Percentiles rank a stretch among this genome's conserved stretches.
Evolutionary conservation across 371 early-diverging fungal species (phyloP).

Genomic region (Entomophthora muscae): DNA sequence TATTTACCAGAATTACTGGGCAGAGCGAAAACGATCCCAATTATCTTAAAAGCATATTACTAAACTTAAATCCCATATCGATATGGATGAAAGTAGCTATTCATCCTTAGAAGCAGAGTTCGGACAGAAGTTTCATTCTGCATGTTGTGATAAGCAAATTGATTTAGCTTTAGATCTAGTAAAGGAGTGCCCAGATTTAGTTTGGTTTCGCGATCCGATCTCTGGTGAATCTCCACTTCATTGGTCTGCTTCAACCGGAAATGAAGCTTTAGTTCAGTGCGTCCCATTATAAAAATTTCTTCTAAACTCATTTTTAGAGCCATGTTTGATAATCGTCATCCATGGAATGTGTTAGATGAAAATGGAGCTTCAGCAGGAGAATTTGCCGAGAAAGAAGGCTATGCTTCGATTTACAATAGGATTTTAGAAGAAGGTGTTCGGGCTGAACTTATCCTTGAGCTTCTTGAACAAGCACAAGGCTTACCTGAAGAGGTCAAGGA

Average conservation of each 20-base stretch:
- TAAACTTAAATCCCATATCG: too few relatives aligned
- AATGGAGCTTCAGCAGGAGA: slow-evolving; percentile 47
- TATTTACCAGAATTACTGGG: too few relatives aligned
- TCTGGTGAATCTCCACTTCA: slow-evolving; percentile 3
- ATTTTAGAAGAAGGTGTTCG: slow-evolving; percentile 71
- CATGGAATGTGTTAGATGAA: slow-evolving; percentile 55
- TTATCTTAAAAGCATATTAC: too few relatives aligned
- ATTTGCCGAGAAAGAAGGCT: slow-evolving; percentile 33
- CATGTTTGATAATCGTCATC: slow-evolving; percentile 32
- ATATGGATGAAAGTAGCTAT: not conserved
- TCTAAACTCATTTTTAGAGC: slow-evolving; percentile 22
- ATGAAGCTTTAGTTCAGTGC: not conserved
- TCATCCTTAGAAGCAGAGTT: not conserved
- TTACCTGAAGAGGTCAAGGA: slow-evolving; percentile 18
- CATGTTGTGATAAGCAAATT: not conserved
- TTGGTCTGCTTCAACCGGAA: slow-evolving; percentile 5
- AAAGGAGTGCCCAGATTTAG: slow-evolving; percentile 8
- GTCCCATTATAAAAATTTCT: not conserved
- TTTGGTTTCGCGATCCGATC: slow-evolving; percentile 3
- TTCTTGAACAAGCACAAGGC: slow-evolving; percentile 19
- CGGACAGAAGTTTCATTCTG: slow-evolving; percentile 1
- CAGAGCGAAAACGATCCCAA: too few relatives aligned
- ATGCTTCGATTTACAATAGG: slow-evolving; percentile 35
- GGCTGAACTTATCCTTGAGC: slow-evolving; percentile 49
- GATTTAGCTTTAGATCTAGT: not conserved